Evolutionary conservation across 192 early-diverging fungal genomes (phyloP).

Genomic region (Pilaira anomala): DNA sequence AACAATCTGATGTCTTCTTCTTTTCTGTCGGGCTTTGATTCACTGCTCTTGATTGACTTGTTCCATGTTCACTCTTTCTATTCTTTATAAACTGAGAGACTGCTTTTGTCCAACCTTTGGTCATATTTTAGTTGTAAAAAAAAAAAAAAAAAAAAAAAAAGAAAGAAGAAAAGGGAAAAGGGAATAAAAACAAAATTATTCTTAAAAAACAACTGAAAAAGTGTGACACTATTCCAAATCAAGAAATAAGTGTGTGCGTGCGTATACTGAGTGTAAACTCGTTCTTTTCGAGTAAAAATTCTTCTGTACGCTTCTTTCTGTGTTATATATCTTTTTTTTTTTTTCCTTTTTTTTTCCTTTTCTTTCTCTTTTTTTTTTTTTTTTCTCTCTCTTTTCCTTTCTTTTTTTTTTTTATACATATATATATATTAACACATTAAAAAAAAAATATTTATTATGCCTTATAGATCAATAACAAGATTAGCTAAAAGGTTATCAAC

Average conservation of each 20-base stretch:
- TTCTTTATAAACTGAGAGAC: background rate
- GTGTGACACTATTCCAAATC: slow-evolving; percentile 2
- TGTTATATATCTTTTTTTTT: slow-evolving; percentile 1
- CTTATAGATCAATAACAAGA: background rate
- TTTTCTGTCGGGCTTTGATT: background rate
- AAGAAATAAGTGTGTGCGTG: background rate
- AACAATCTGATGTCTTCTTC: background rate
- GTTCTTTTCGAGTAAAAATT: slow-evolving; percentile 11
- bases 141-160: background rate
- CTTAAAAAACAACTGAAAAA: background rate
- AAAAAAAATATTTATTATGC: background rate
- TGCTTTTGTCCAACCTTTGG: background rate
- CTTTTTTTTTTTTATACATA: too few relatives aligned
- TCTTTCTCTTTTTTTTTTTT: too few relatives aligned
- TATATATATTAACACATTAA: too few relatives aligned
- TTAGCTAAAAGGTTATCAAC: slow-evolving; percentile 1
- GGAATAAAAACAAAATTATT: background rate
- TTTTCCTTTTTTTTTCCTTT: background rate
- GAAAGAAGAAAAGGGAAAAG: slow-evolving; percentile 8
- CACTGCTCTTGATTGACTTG: background rate
- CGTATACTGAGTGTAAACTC: background rate
- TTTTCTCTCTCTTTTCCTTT: too few relatives aligned
- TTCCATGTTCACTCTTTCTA: background rate
- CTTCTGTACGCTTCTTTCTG: slow-evolving; percentile 10
- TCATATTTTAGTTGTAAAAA: background rate